phyloP scores from a whole-genome alignment of 257 asterid species.

The Primulina huaijiensis region DNA sequence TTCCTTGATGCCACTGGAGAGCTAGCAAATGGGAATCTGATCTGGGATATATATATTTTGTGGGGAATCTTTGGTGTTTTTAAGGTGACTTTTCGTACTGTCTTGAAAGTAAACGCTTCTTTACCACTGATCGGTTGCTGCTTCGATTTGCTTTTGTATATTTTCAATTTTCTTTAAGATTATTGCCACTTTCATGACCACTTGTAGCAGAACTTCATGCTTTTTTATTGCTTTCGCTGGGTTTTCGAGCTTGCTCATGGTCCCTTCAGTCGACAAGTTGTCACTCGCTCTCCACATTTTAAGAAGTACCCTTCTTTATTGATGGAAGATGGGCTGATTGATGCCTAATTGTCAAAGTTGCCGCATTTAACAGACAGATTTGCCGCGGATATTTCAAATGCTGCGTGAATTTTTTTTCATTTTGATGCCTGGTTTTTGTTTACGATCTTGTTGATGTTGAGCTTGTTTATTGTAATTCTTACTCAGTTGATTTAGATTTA shows the following conservation, averaged over 20 bases:
- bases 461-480: constrained; percentile 8
- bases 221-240: constrained; percentile 20
- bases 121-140: constrained; percentile 21
- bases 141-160: constrained; percentile 6
- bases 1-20: constrained; percentile 35
- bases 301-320: constrained; percentile 10
- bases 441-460: constrained; percentile 15
- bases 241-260: constrained; percentile 19
- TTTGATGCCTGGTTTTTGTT: constrained; percentile 13
- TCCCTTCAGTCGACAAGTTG: constrained; percentile 25
- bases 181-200: constrained; percentile 31
- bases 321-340: constrained; percentile 27
- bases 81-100: constrained; percentile 31
- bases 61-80: constrained; percentile 61
- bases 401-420: not conserved
- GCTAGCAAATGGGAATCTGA: constrained; percentile 40
- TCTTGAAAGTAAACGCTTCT: constrained; percentile 39
- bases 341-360: not conserved
- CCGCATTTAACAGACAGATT: not conserved
- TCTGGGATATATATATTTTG: constrained; percentile 36
- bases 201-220: constrained; percentile 30
- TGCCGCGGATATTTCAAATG: not conserved
- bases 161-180: constrained; percentile 19
- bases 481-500: constrained; percentile 7
- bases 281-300: constrained; percentile 16